Percentiles rank a stretch among this genome's conserved stretches.
phyloP scores from a whole-genome alignment of 495 filamentous ascomycete genomes.

The Wilcoxina mikolae region DNA sequence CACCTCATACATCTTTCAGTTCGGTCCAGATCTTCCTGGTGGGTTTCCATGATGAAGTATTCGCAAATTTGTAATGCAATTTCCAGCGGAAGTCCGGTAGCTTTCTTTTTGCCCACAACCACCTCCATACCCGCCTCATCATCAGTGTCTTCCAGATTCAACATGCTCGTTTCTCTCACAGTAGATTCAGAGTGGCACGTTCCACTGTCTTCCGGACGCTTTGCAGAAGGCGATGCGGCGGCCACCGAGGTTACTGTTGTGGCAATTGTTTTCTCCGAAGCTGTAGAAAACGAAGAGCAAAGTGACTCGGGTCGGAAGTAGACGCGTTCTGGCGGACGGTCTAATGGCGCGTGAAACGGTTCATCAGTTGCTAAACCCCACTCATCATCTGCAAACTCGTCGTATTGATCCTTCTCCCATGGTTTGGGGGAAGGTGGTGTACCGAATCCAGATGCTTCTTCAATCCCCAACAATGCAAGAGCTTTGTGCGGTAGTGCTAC shows the following conservation, averaged over 20 bases:
- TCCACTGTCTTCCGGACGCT: neutral
- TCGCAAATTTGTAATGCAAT: slow-evolving; percentile 6
- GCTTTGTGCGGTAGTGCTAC: slow-evolving; percentile 10
- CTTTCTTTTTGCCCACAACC: neutral
- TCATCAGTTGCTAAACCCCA: neutral
- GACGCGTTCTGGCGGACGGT: slow-evolving; percentile 1
- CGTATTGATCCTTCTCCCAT: neutral
- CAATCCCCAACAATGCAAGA: slow-evolving; percentile 6
- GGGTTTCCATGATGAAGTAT: slow-evolving; percentile 5
- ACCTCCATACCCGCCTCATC: neutral
- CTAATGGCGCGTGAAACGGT: neutral
- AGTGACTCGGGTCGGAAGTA: slow-evolving; percentile 8
- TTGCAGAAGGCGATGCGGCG: neutral
- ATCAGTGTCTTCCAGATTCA: slow-evolving; percentile 8
- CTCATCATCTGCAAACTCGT: neutral
- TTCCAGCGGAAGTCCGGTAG: slow-evolving; percentile 3
- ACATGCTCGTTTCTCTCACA: slow-evolving; percentile 4
- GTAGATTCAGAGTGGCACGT: slow-evolving; percentile 4
- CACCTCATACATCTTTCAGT: neutral
- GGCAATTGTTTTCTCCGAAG: neutral
- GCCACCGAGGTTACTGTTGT: slow-evolving; percentile 6
- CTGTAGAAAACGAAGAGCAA: slow-evolving; percentile 7
- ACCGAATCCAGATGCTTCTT: slow-evolving; percentile 1
- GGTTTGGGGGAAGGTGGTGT: slow-evolving; percentile 2
- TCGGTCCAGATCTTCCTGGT: neutral